A percentile compares a stretch with the other conserved stretches of the same genome.
phyloP scores from a whole-genome alignment of 73 alveolate genomes.

The Paraurostyla sp. region DNA sequence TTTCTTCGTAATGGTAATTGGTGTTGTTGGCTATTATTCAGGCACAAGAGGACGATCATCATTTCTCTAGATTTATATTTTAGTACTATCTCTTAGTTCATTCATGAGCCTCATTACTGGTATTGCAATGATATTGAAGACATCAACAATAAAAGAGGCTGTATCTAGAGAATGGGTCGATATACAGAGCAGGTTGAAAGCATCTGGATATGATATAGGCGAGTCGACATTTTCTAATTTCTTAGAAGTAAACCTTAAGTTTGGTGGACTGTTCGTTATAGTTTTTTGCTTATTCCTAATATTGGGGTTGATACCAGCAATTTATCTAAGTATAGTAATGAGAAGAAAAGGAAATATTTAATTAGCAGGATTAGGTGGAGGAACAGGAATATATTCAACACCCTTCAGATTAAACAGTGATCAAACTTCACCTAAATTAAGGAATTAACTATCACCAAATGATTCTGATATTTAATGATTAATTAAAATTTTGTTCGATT shows the following conservation, averaged over 20 bases:
- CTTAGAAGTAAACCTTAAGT: conserved; percentile 49
- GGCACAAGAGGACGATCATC: neutral
- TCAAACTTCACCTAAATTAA: conserved; percentile 13
- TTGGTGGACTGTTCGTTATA: conserved; percentile 48
- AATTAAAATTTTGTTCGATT: no score
- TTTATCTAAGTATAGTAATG: neutral
- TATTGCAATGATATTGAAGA: neutral
- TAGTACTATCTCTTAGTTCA: conserved; percentile 17
- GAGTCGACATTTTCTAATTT: conserved; percentile 44
- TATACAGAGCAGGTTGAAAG: conserved; percentile 19
- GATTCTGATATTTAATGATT: no score
- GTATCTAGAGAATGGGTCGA: conserved; percentile 32
- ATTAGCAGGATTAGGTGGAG: neutral
- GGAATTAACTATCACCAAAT: neutral
- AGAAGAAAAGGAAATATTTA: neutral
- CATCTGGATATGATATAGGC: conserved; percentile 37
- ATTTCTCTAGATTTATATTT: neutral
- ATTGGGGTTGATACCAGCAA: conserved; percentile 43
- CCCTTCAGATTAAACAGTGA: conserved; percentile 24
- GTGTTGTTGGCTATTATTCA: conserved; percentile 41
- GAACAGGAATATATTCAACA: conserved; percentile 8
- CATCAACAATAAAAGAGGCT: conserved; percentile 18
- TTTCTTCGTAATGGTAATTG: conserved; percentile 18
- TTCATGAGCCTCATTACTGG: neutral
- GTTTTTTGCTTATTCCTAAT: conserved; percentile 49